phyloP scores from a whole-genome alignment of 2,329 filamentous ascomycete genomes.

The Coccinonectria pachysandricola region DNA sequence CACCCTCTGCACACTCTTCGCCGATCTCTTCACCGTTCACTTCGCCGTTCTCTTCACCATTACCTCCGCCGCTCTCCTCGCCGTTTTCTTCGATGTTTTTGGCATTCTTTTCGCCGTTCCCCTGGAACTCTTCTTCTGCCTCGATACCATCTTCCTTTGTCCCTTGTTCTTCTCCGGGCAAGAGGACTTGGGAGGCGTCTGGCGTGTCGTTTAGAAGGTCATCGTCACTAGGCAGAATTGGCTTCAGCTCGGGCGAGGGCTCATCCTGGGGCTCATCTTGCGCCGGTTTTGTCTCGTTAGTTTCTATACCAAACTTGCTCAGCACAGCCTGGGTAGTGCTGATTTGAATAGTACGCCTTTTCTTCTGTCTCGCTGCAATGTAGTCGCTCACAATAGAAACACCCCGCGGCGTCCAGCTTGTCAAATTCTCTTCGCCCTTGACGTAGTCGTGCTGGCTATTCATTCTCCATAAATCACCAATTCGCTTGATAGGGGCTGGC shows the following conservation, averaged over 20 bases:
- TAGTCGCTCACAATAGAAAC: constrained; percentile 88
- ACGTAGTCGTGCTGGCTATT: constrained; percentile 92
- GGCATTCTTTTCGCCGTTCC: background rate
- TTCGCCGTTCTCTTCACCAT: constrained; percentile 12
- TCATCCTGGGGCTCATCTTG: constrained; percentile 29
- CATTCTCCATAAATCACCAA: constrained; percentile 91
- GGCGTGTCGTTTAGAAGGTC: constrained; percentile 49
- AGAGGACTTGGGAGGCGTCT: constrained; percentile 36
- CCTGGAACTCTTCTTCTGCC: constrained; percentile 8
- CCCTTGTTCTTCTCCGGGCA: constrained; percentile 21
- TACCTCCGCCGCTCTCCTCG: background rate
- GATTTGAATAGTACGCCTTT: constrained; percentile 66
- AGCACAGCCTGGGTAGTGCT: constrained; percentile 62
- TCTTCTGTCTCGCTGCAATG: constrained; percentile 63
- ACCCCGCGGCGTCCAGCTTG: constrained; percentile 77
- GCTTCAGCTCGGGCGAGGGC: constrained; percentile 24
- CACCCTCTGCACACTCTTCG: constrained; percentile 9
- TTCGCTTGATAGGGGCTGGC: constrained; percentile 80
- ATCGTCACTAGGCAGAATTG: constrained; percentile 41
- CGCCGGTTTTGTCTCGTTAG: constrained; percentile 24
- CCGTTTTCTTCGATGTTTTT: background rate
- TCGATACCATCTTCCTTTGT: constrained; percentile 12
- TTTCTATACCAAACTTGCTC: constrained; percentile 43
- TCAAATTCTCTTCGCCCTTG: constrained; percentile 84
- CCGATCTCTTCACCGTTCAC: constrained; percentile 11